A percentile compares a stretch with the other conserved stretches of the same genome.
Evolutionary conservation across 2,329 filamentous ascomycete species (phyloP).

Genomic region (Paecilomyces formosus): DNA sequence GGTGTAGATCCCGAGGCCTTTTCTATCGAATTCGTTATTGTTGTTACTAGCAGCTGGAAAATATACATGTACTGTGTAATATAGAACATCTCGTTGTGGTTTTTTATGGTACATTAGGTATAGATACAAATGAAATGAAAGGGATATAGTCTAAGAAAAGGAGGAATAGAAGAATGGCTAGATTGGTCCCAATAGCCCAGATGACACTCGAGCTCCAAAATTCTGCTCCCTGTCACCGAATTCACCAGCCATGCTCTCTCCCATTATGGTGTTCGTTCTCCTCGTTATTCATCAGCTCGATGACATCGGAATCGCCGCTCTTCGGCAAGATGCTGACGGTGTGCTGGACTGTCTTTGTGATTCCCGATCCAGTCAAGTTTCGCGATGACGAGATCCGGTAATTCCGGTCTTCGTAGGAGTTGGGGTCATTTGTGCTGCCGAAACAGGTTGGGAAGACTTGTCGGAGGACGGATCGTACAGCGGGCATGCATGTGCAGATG

Average conservation of each 20-base stretch:
- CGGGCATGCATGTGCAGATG: slow-evolving; percentile 39
- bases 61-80: background rate
- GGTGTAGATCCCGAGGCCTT: background rate
- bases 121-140: background rate
- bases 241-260: background rate
- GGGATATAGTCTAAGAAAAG: background rate
- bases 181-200: background rate
- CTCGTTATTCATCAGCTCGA: background rate
- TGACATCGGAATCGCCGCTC: background rate
- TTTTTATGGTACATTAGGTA: background rate
- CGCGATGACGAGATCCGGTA: slow-evolving; percentile 4
- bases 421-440: slow-evolving; percentile 4
- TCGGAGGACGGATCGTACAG: slow-evolving; percentile 11
- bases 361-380: background rate
- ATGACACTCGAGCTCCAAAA: background rate
- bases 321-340: background rate
- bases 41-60: background rate
- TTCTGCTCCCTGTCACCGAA: background rate
- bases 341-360: background rate
- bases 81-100: background rate
- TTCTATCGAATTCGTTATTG: background rate
- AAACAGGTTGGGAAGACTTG: slow-evolving; percentile 8
- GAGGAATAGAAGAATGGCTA: background rate
- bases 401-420: slow-evolving; percentile 2
- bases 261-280: background rate